A percentile compares a stretch with the other conserved stretches of the same genome.
phyloP scores from a whole-genome alignment of 495 filamentous ascomycete genomes.

The Melanomma pulvis-pyrius region DNA sequence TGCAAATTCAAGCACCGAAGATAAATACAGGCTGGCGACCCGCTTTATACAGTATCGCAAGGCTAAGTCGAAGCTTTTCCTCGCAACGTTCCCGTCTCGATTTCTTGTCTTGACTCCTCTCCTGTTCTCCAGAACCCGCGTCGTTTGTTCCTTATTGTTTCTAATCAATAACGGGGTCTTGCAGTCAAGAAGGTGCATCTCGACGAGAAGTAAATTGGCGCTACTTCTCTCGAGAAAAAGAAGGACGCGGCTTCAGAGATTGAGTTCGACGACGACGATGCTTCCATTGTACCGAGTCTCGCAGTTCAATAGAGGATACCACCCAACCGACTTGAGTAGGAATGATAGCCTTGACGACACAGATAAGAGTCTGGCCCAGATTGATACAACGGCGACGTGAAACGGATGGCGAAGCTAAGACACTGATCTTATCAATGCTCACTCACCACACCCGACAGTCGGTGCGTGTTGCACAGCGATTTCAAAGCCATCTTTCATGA shows the following conservation, averaged over 20 bases:
- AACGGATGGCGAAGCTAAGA: no score
- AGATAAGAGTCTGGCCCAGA: slow-evolving; percentile 15
- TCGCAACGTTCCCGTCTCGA: no score
- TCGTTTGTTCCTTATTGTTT: background rate
- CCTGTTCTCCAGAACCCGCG: background rate
- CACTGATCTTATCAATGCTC: no score
- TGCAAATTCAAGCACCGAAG: background rate
- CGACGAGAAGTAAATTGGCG: slow-evolving; percentile 14
- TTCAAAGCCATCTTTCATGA: no score
- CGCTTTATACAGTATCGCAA: background rate
- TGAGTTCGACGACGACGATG: slow-evolving; percentile 7
- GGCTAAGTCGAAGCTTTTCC: background rate
- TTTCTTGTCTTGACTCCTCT: background rate
- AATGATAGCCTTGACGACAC: slow-evolving; percentile 30
- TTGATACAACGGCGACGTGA: slow-evolving; percentile 45
- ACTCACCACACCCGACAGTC: no score
- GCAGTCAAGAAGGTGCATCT: background rate
- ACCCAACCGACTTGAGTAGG: slow-evolving; percentile 27
- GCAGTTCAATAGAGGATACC: slow-evolving; percentile 2
- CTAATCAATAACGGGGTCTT: background rate
- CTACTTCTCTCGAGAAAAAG: background rate
- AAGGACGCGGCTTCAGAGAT: background rate
- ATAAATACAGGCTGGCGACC: background rate
- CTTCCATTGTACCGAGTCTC: slow-evolving; percentile 14
- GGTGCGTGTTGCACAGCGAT: no score